phyloP scores from a whole-genome alignment of 2,329 filamentous ascomycete species.

The Neonectria punicea region DNA sequence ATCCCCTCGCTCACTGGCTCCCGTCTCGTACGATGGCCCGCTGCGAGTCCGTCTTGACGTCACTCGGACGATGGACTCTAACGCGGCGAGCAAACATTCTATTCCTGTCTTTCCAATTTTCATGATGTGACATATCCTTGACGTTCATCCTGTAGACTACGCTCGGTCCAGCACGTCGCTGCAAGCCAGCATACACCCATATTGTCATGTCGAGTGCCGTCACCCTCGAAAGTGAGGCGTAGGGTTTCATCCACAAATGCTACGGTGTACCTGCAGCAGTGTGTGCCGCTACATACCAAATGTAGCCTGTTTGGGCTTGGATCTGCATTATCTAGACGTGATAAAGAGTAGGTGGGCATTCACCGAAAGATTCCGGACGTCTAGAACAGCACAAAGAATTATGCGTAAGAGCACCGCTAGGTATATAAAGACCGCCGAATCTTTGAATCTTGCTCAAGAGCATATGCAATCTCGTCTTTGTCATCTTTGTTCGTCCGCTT shows the following conservation, averaged over 20 bases:
- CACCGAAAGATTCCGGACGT: no score
- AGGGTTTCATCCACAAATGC: not conserved
- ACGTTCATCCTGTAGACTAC: not conserved
- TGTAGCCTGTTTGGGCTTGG: not conserved
- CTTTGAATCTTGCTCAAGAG: no score
- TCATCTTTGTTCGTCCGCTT: no score
- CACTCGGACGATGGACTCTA: conserved; percentile 23
- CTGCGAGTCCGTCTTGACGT: conserved; percentile 30
- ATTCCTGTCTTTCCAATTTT: not conserved
- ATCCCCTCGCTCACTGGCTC: conserved; percentile 46
- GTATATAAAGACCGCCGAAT: not conserved
- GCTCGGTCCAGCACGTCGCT: no score
- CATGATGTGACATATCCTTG: conserved; percentile 20
- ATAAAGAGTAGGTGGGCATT: no score
- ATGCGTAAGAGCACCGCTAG: no score
- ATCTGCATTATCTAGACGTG: not conserved
- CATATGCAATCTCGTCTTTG: no score
- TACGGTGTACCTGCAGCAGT: not conserved
- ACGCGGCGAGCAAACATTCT: conserved; percentile 47
- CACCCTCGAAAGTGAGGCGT: not conserved
- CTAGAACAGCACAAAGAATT: no score
- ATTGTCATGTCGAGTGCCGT: not conserved
- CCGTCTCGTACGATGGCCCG: conserved; percentile 41
- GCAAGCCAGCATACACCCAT: no score
- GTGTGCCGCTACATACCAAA: not conserved